Base-by-base conservation (phyloP, 2,329 filamentous ascomycete genomes). In the Phoma sp. region DNA sequence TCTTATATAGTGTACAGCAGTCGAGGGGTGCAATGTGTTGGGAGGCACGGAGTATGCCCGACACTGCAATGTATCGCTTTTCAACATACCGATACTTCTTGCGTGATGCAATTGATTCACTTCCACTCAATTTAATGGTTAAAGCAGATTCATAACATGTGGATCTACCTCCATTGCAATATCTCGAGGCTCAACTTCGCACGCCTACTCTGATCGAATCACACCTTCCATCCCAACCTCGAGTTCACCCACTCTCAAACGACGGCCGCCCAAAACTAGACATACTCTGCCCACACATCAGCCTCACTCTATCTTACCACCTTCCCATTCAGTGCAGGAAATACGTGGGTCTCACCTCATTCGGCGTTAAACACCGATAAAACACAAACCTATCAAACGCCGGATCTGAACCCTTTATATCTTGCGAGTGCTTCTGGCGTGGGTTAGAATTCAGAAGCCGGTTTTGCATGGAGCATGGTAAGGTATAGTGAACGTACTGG, bases 381-480 rank as follows among this genome's bases (percentile, higher is more conserved):
- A 53, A 53, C 7, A 57, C 17, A 14, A 53, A 53, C 10, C 30
- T 42, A 3, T 34, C 25, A 7, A 48, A 53, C n/a, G 49, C 42
- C 1, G 49, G 48, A 20, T 52, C 48, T n/a, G 4, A 30, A n/a
- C 14, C 25, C n/a, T n/a, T 34, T 2, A 2, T n/a, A 9, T 17
- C n/a, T n/a, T n/a, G n/a, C n/a, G n/a, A n/a, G n/a, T 21, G 25
- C 15, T 20, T 17, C 15, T 20, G 11, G 3, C 1, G 12, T 9
- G 12, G 4, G 9, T 20, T 10, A 29, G 23, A 5, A 14, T 30
- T 25, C 23, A 25, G 5, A 25, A 25, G 23, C 5, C 23, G 23
- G 5, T 25, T 25, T 25, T 25, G 9, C 23, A n/a, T n/a, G n/a
- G n/a, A n/a, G n/a, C n/a, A n/a, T n/a, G n/a, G n/a, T n/a, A n/a